Evolutionary conservation across 306 rosid species (phyloP).

Genomic region (Medicago lupulina): DNA sequence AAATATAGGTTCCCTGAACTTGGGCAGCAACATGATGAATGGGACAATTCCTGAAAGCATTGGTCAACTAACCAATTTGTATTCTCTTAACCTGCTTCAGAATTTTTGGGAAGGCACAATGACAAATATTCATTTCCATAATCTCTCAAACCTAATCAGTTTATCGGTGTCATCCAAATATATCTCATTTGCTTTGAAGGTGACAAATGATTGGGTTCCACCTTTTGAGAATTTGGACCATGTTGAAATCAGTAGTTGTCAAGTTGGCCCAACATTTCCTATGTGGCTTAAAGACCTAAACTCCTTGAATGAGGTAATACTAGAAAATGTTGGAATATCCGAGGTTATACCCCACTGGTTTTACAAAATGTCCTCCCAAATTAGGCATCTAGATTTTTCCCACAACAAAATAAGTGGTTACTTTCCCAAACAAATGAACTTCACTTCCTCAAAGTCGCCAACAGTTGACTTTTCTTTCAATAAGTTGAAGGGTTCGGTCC

Average conservation of each 20-base stretch:
- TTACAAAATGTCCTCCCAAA: constrained; percentile 15
- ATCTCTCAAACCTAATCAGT: neutral
- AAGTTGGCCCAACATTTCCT: constrained; percentile 35
- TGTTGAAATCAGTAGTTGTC: neutral
- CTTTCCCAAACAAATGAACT: constrained; percentile 22
- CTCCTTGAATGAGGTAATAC: neutral
- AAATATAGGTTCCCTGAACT: neutral
- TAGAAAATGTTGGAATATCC: constrained; percentile 8
- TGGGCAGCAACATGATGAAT: constrained; percentile 10
- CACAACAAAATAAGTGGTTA: constrained; percentile 33
- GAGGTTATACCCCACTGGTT: constrained; percentile 25
- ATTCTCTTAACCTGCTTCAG: neutral
- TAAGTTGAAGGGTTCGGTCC: constrained; percentile 4
- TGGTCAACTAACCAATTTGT: constrained; percentile 13
- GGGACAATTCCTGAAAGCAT: constrained; percentile 38
- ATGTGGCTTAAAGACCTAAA: constrained; percentile 17
- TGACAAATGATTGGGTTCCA: constrained; percentile 21
- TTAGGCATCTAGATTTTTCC: constrained; percentile 23
- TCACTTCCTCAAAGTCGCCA: neutral
- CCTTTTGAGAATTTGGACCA: neutral
- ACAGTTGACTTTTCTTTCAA: neutral
- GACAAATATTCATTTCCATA: constrained; percentile 24
- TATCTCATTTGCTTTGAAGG: constrained; percentile 2
- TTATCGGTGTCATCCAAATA: constrained; percentile 16
- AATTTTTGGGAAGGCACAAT: constrained; percentile 35